Evolutionary conservation across 352 stramenopile species (phyloP).

Genomic region (Phytopythium vexans): DNA sequence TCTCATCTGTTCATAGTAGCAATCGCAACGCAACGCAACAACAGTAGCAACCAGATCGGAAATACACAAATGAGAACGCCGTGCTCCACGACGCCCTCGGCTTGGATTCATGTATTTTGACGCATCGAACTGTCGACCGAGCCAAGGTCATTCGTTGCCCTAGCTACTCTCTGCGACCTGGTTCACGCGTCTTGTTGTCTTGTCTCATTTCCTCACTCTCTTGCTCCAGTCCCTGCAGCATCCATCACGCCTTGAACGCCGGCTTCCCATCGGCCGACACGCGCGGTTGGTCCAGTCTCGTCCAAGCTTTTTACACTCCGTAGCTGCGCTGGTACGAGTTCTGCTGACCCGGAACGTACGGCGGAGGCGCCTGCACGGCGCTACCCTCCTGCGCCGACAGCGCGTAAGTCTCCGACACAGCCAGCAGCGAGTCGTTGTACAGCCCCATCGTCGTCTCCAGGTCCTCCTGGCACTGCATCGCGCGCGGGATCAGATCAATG

Average conservation of each 20-base stretch:
- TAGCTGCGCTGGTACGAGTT: conserved; percentile 90
- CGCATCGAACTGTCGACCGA: too few species aligned
- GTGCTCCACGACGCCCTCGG: too few species aligned
- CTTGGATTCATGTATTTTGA: too few species aligned
- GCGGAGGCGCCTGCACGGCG: conserved; percentile 56
- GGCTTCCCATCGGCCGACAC: conserved; percentile 6
- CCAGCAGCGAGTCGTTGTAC: conserved; percentile 88
- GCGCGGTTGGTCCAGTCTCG: conserved; percentile 3
- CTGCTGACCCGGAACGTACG: conserved; percentile 86
- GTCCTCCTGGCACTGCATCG: conserved; percentile 88
- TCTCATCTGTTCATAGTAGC: too few species aligned
- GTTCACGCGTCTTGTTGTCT: not conserved
- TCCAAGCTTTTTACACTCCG: conserved; percentile 50
- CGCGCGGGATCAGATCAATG: conserved; percentile 81
- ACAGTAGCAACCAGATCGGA: too few species aligned
- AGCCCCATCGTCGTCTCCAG: conserved; percentile 84
- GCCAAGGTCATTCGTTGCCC: too few species aligned
- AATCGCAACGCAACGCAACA: too few species aligned
- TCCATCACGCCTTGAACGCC: not conserved
- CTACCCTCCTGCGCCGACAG: conserved; percentile 69
- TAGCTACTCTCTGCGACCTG: not conserved
- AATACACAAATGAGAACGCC: too few species aligned
- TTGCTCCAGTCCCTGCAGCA: not conserved
- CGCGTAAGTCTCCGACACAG: conserved; percentile 84
- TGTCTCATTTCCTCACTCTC: not conserved